Base-by-base conservation (phyloP, 805 yeast species). In the Teunomyces panamensis region DNA sequence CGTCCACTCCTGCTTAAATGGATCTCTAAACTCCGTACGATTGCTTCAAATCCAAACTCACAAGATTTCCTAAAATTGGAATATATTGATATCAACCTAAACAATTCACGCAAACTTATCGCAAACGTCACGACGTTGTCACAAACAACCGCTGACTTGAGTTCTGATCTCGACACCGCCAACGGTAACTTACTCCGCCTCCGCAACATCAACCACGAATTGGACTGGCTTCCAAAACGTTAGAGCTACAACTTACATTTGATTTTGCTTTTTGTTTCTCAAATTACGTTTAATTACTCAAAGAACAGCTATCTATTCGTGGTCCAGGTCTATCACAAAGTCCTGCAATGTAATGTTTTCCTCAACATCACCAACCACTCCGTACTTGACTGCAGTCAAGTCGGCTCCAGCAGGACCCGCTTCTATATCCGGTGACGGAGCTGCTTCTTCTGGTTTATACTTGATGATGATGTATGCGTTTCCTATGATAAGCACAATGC, bases 401-500 rank as follows among this genome's bases (percentile, higher is more conserved):
- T 26, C 39, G 27, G 32, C 20, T 13, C 27, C 39, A n/a, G 41
- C 32, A 26, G 45, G 30, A 2, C 45, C 41, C 16, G 41, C 32
- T 14, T 47, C 49, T 11, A 37, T 37, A 30, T 36, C 46, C 10
- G 24, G 11, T 3, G 42, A 27, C 5, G 28, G 9, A 10, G 41
- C 33, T 9, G 33, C 44, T 4, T 42, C 49, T 11, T 54, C 30
- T 3, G 80, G 75, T 60, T 80, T 83, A 56, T 68, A 74, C 47
- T 71, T 71, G n/a, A 85, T 66, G 11, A 86, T 84, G 37, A 77
- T 65, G 29, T 79, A 63, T 0, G 95, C 92, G 41, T 86, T 75
- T 1, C 80, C 77, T 14, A 88, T 63, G 49, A 90, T 88, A 33
- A 90, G 69, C 1, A 75, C 49, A 45, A 86, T 84, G 1, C 97